Base-by-base conservation (phyloP, 2,329 filamentous ascomycete genomes). In the Pseudogymnoascus sp. region DNA sequence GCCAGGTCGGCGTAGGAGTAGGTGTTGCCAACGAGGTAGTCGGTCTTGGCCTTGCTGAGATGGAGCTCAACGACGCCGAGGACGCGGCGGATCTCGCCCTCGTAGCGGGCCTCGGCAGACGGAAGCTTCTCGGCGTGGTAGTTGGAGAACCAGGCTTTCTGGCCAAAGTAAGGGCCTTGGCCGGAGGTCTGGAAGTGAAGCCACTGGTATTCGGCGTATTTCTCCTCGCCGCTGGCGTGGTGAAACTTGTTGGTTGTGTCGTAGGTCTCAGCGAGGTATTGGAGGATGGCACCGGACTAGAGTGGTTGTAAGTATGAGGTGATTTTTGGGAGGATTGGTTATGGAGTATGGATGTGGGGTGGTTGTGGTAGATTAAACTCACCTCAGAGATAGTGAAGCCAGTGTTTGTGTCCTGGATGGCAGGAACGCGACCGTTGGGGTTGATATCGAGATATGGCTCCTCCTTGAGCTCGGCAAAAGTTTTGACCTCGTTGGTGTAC, bases 81-180 rank as follows among this genome's bases (percentile, higher is more conserved):
- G 10, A 64, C 61, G 8, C 62, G 62, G 3, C 41, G 23, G n/a
- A 76, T 71, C 65, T 80, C 76, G 7, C 72, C 70, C 18, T 62
- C 61, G 66, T 80, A 80, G 10, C 77, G 69, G n/a, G 74, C 69
- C 28, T 75, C 67, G 3, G 76, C 77, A 10, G 69, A 73, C 2
- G 69, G 69, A 6, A 80, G 3, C 61, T 76, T 71, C 65, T 78
- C 76, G 0, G 66, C 33, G 59, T 74, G 71, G 39, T 65, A 68
- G 3, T 62, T 63, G 13, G 21, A 57, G 65, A 74, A 74, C 71
- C 72, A 74, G 18, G 48, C 62, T 23, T 60, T 60, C 59, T 71
- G 68, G 0, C 69, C 68, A 28, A 84, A 75, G 61, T 75, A 76
- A 1, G 72, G 73, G 6, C 72, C 73, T 62, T 74, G 71, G 4